Percentiles rank a stretch among this genome's conserved stretches.
Evolutionary conservation across 129 eudicot species (phyloP).

Genomic region (Dittrichia graveolens): DNA sequence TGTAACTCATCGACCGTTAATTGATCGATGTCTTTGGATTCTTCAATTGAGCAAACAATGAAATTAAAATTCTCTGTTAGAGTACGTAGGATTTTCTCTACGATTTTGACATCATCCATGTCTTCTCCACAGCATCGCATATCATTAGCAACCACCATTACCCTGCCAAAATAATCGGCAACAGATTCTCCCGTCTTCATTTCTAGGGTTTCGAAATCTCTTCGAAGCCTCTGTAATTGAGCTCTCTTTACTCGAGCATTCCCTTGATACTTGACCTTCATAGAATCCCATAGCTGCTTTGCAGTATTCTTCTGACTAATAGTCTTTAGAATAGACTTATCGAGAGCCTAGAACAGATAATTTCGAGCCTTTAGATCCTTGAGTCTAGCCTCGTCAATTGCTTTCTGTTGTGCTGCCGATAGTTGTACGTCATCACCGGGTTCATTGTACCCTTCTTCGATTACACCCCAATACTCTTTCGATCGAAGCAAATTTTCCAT

Average conservation of each 20-base stretch:
- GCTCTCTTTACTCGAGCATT: too few species aligned
- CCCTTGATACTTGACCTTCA: too few species aligned
- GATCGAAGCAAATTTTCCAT: not conserved
- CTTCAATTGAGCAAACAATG: not conserved
- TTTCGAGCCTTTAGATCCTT: not conserved
- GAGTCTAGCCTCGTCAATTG: not conserved
- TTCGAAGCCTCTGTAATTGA: too few species aligned
- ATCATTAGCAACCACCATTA: too few species aligned
- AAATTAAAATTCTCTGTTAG: not conserved
- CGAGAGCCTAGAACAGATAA: not conserved
- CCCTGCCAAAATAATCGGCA: too few species aligned
- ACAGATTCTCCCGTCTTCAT: too few species aligned
- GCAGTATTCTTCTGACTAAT: too few species aligned
- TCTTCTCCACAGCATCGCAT: not conserved
- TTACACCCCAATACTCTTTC: slow-evolving; percentile 2
- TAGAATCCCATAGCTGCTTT: too few species aligned
- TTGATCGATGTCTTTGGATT: not conserved
- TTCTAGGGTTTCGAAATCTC: too few species aligned
- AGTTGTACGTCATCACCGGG: not conserved
- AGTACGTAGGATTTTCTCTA: not conserved
- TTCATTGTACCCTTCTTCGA: not conserved
- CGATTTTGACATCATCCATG: not conserved
- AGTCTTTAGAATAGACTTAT: too few species aligned
- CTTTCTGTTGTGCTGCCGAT: not conserved
- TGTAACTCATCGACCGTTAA: not conserved